These are phyloP conservation scores for Lagenidium giganteum DNA, from an alignment of 352 stramenopile species.

Conservation along the genomic window DNA sequence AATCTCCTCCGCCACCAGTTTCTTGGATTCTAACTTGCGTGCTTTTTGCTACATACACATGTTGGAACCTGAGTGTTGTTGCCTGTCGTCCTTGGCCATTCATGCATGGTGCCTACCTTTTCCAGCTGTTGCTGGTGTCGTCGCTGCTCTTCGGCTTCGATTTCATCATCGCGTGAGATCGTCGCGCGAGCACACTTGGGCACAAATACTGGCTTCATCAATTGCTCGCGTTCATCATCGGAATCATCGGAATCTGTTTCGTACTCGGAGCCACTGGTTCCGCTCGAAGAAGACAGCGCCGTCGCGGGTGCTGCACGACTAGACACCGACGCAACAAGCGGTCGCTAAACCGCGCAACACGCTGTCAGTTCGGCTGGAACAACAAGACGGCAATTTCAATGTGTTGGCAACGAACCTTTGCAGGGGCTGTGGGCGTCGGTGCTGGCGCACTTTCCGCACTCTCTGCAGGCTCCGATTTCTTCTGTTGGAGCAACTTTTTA, in stretches of 20 bases:
- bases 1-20: conserved; percentile 73
- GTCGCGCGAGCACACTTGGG: conserved; percentile 86
- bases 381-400: too few relatives aligned
- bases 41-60: conserved; percentile 23
- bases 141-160: conserved; percentile 69
- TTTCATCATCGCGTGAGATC: conserved; percentile 73
- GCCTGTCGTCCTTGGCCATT: too few relatives aligned
- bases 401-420: too few relatives aligned
- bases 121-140: conserved; percentile 45
- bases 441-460: neutral
- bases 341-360: too few relatives aligned
- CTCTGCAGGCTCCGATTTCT: conserved; percentile 10
- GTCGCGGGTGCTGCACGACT: too few relatives aligned
- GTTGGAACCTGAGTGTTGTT: too few relatives aligned
- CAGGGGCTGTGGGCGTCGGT: too few relatives aligned
- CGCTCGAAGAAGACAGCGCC: conserved; percentile 31
- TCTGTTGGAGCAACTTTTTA: conserved; percentile 48
- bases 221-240: conserved; percentile 49
- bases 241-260: conserved; percentile 82
- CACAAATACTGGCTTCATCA: conserved; percentile 91
- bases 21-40: conserved; percentile 66
- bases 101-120: conserved; percentile 20
- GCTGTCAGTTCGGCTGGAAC: too few relatives aligned
- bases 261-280: conserved; percentile 58
- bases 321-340: too few relatives aligned